Base-by-base conservation (phyloP, 768 basidiomycete genomes). In the Phallus indusiatus region DNA sequence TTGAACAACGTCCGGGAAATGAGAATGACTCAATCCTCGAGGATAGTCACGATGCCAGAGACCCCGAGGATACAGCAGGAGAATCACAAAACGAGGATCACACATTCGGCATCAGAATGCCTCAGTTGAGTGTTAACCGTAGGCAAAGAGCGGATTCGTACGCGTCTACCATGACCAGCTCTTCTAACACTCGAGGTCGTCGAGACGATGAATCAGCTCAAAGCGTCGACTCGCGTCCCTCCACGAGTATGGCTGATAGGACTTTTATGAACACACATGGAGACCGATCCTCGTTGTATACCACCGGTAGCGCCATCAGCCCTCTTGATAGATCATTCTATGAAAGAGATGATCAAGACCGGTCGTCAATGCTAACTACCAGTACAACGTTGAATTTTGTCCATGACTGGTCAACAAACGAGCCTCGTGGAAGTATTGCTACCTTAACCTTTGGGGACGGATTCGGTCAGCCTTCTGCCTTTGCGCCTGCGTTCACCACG, bases 311-410 rank as follows among this genome's bases (percentile, higher is more conserved):
- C 28, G 28, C 42, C n/a, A 42, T 42, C 14, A 42, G 42, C 42
- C 14, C n/a, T n/a, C 42, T 14, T 12, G 42, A 42, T n/a, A 14
- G 14, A n/a, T 14, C n/a, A 42, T 42, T 14, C 42, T 12, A n/a
- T 36, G 68, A 75, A 5, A 84, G 82, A 33, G 37, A 28, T 17
- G 86, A 83, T 22, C 78, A 89, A 20, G 86, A 86, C 28, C 83
- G 85, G 61, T 80, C 84, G 0, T 88, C 88, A 4, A 70, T 62
- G 33, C 68, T 66, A 16, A 0, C 62, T 35, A 67, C 62, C 6
- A 72, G 68, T 58, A 66, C 68, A 62, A 53, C 68, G 51, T 68
- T 68, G 64, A 67, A 71, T 69, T 1, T 62, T 67, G 3, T 28
- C 61, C 48, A 54, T 18, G 0, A 47, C 65, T 28, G 42, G 42